Base-by-base conservation (phyloP, 306 rosid species). In the Senna siamea region DNA sequence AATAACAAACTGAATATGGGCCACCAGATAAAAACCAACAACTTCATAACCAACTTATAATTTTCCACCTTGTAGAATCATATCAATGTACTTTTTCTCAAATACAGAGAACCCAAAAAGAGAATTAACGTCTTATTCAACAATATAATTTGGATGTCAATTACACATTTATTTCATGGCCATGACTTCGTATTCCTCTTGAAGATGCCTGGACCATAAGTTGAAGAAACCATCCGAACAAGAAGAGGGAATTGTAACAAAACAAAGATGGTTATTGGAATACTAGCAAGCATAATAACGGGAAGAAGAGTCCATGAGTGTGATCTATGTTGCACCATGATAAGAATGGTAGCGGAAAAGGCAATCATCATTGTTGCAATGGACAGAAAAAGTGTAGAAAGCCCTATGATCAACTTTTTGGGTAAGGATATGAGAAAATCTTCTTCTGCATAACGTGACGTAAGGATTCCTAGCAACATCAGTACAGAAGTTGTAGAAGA, bases 391-490 rank as follows among this genome's bases (percentile, higher is more conserved):
- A 69, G 41, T 7, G 34, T 17, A 2, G 32, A 37, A 11, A 69
- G 62, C 7, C 74, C 50, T 17, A 50, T 17, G 13, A 69, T 69
- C 4, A 69, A 28, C 20, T 69, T 50, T 12, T 18, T 32, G 0
- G 74, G 74, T 34, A 69, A 51, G 23, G 62, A 18, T 14, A 5
- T 48, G 57, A 67, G 59, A 30, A 67, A 67, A 67, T 48, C 72
- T 23, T 67, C 30, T 13, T 67, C 59, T 3, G 13, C 34, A 52
- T 52, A 69, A 18, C 51, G 62, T 0, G 74, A 69, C n/a, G 50
- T 69, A 4, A 69, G 48, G 11, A 52, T 34, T 0, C 73, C 74
- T 28, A 52, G 19, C 4, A 34, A 69, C 50, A 69, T 67, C 2
- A 67, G 9, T 5, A 67, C 10, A 8, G 30, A 67, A 28, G 59